Evolutionary conservation across 2,329 filamentous ascomycete genomes (phyloP), one percentile per base, ranked within the genome.

Genomic region (Clathrospora elynae): DNA sequence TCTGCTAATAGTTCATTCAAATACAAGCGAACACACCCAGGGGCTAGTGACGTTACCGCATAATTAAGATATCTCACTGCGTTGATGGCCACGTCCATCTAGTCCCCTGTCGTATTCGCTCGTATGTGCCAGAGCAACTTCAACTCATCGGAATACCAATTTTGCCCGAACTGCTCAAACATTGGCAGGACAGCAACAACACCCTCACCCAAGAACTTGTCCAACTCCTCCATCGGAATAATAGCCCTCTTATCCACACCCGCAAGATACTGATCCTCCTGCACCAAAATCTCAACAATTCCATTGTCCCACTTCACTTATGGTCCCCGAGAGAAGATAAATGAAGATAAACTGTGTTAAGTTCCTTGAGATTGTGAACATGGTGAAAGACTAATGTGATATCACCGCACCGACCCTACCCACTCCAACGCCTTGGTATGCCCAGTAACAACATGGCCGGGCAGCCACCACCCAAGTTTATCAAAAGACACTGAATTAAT

Each of bases 191-290:
- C 51, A 11, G 45, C 35, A n/a, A 62, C 41, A 17, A 62, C 39
- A 30, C 51, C 57, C 5, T 19, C 35, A 34, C 62, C 58, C 6
- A 61, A 19, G 18, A 62, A 56, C 31, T 36, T 57, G 35, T 56
- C 51, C 43, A 62, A 29, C 2, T 59, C 57, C 12, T 26, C 29
- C 28, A 39, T 49, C n/a, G 42, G 32, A 10, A 43, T 38, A 12
- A 17, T 38, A 4, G 25, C 28, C 40, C 61, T 46, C 14, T 46
- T 45, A 36, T 62, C 57, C 29, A 29, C 29, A 24, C 38, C 36
- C 9, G 57, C 57, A 13, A 63, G 31, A 51, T 58, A 61, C 22
- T 30, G 40, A 44, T 65, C 60, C 40, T 65, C 61, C 7, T 53
- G 49, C 0, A 57, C 50, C 32, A 64, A 24, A 25, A 61, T 50